Evolutionary conservation across 169 alveolate genomes (phyloP).

Genomic region (Plasmodium sp.): DNA sequence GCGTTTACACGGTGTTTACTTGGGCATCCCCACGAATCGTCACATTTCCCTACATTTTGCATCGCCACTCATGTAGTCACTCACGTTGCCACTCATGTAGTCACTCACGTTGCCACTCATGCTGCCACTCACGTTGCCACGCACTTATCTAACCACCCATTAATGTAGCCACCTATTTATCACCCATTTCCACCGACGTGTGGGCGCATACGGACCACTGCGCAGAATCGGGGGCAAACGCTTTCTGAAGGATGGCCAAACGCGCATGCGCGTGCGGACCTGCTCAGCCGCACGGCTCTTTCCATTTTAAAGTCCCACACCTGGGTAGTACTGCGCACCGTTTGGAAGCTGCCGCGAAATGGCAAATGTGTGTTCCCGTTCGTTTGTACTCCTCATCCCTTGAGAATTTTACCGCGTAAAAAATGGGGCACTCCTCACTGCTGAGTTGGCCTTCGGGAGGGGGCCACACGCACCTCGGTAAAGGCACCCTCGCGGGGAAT

Average conservation of each 20-base stretch:
- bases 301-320: not conserved
- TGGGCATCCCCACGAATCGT: not conserved
- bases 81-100: not conserved
- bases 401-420: not conserved
- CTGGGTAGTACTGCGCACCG: not conserved
- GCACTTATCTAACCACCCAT: not conserved
- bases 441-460: not conserved
- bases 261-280: not conserved
- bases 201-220: not conserved
- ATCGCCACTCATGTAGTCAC: not conserved
- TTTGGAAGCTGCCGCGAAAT: not conserved
- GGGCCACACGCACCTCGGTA: not conserved
- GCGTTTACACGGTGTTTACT: not conserved
- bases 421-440: not conserved
- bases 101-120: too few relatives aligned
- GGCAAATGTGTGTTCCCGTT: not conserved
- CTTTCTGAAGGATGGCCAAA: not conserved
- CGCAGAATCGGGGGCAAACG: not conserved
- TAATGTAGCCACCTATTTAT: not conserved
- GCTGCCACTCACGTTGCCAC: not conserved
- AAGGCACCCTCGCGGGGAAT: not conserved
- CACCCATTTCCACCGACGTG: not conserved
- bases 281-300: not conserved
- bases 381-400: not conserved
- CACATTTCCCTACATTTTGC: not conserved